Evolutionary conservation across 352 stramenopile genomes (phyloP).

Genomic region (Globisporangium alternatum): DNA sequence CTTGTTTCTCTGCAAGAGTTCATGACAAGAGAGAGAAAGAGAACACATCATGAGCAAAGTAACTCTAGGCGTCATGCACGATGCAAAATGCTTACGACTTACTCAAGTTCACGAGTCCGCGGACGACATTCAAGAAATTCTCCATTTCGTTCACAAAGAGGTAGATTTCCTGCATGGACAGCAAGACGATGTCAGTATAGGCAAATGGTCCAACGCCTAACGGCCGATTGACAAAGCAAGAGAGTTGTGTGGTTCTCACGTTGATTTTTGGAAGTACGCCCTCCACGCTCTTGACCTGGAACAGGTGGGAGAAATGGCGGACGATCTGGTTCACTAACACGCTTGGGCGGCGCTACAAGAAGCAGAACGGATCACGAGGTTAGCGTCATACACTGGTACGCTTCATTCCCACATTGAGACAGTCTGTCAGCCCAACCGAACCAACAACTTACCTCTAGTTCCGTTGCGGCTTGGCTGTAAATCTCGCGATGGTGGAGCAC

Average conservation of each 20-base stretch:
- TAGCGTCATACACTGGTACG: background rate
- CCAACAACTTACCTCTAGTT: slow-evolving; percentile 56
- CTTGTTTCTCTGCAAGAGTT: slow-evolving; percentile 32
- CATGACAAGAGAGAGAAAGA: background rate
- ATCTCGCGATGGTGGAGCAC: slow-evolving; percentile 79
- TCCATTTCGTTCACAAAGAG: slow-evolving; percentile 87
- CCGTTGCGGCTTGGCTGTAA: slow-evolving; percentile 69
- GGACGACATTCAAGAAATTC: slow-evolving; percentile 70
- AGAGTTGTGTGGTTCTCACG: slow-evolving; percentile 27
- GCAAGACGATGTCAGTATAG: slow-evolving; percentile 1
- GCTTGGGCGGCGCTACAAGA: slow-evolving; percentile 56
- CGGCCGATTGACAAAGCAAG: background rate
- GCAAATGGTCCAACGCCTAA: background rate
- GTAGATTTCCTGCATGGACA: slow-evolving; percentile 62
- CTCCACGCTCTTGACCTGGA: slow-evolving; percentile 82
- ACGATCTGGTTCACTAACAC: slow-evolving; percentile 87
- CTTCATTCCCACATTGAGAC: background rate
- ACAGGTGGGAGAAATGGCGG: slow-evolving; percentile 85
- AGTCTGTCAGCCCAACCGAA: background rate
- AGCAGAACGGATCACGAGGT: slow-evolving; percentile 2
- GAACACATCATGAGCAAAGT: background rate
- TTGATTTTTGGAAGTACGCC: slow-evolving; percentile 91
- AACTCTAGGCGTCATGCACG: background rate
- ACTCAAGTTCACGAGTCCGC: slow-evolving; percentile 65
- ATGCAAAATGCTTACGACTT: slow-evolving; percentile 7